Evolutionary conservation across 1,139 yeast genomes (phyloP), one percentile per base, ranked within the genome.

Genomic region (Chernovozyma aurita): DNA sequence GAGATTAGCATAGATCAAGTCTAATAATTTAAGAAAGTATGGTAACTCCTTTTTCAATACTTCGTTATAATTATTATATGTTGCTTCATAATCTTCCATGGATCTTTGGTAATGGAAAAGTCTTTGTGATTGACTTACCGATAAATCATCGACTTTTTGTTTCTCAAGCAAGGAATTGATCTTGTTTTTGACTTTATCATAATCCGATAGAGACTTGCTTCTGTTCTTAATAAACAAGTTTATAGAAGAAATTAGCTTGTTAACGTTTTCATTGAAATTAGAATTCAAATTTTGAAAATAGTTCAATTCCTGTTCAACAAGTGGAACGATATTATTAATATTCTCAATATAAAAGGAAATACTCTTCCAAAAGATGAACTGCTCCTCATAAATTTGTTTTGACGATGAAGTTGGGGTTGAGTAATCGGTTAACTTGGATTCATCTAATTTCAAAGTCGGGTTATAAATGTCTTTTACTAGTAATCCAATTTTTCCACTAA

Each of bases 21-120:
- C 45, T 1, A 61, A 48, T 4, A 66, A 47, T n/a, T 51, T 40
- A 39, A 70, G 57, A 29, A 71, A 63, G 3, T 34, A 36, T 0
- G 76, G 75, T 3, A 73, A 48, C 50, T 70, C 75, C 14, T 37
- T 40, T 40, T 70, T 69, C 32, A 74, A 48, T 3, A 47, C 30
- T 7, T 43, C 42, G 44, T 72, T 70, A 9, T 57, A 38, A 9
- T 36, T 32, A 3, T 61, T 61, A 43, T 68, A 68, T 30, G 55
- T 56, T 1, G 33, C 38, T 32, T 55, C 55, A 4, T 45, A 41
- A 5, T 50, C 62, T 8, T 57, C 61, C 18, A 62, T 35, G 34
- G 61, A 67, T 21, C 68, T 49, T 40, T 65, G 64, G 9, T 60
- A 47, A 35, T 55, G 54, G 43, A 50, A 59, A 22, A 61, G 42